A percentile compares a stretch with the other conserved stretches of the same genome.
Evolutionary conservation across 2,329 filamentous ascomycete genomes (phyloP).

Genomic region (Arthroderma sp.): DNA sequence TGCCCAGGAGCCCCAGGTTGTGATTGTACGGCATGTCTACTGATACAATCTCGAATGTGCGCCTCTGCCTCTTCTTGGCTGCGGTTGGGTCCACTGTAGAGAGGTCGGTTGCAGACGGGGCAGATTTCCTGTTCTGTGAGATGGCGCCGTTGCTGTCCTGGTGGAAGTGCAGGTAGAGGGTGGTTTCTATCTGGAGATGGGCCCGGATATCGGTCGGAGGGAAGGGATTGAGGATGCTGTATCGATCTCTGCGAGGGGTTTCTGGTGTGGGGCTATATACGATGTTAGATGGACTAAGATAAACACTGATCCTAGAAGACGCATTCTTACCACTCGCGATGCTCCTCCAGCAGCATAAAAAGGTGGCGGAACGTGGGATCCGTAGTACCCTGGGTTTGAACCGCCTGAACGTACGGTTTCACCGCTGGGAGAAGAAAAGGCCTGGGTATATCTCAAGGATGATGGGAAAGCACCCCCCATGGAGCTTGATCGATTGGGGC

Average conservation of each 20-base stretch:
- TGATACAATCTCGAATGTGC: constrained; percentile 34
- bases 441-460: too few species aligned
- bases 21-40: constrained; percentile 17
- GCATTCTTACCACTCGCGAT: too few species aligned
- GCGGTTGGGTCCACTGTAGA: constrained; percentile 26
- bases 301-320: not conserved
- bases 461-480: too few species aligned
- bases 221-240: too few species aligned
- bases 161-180: constrained; percentile 10
- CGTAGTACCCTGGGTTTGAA: too few species aligned
- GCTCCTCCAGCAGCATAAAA: too few species aligned
- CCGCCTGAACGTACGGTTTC: too few species aligned
- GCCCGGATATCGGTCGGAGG: too few species aligned
- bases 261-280: not conserved
- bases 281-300: constrained; percentile 2
- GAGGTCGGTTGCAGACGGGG: constrained; percentile 30
- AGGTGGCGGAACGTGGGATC: too few species aligned
- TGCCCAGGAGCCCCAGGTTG: not conserved
- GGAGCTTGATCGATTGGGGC: too few species aligned
- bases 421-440: too few species aligned
- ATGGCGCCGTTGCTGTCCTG: constrained; percentile 12
- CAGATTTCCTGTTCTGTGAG: constrained; percentile 33
- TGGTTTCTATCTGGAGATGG: constrained; percentile 3
- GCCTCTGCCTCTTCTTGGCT: constrained; percentile 29
- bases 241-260: not conserved